Conservation (phyloP, 805 yeast species). For the Cyberlindnera nakhonratchasimensis region DNA sequence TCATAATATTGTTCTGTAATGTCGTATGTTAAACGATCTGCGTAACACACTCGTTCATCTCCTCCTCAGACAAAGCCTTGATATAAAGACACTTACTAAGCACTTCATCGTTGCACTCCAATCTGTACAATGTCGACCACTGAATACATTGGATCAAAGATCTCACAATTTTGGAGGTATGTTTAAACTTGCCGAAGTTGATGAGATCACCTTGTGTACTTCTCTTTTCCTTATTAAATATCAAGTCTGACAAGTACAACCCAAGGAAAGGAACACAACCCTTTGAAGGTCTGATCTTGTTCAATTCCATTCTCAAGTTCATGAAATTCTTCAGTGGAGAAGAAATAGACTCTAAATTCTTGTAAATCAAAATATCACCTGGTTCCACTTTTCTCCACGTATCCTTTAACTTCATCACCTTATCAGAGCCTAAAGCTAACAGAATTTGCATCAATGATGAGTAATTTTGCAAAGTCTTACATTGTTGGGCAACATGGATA, state of each 20-base stretch:
- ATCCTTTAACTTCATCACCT: conserved; percentile 52
- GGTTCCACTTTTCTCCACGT: conserved; percentile 77
- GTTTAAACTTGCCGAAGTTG: conserved; percentile 74
- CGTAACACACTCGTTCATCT: conserved; percentile 47
- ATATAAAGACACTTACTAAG: conserved; percentile 83
- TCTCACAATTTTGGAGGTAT: conserved; percentile 73
- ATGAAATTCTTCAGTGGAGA: conserved; percentile 74
- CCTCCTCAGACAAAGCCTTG: conserved; percentile 67
- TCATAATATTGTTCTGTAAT: not conserved
- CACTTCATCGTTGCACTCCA: conserved; percentile 56
- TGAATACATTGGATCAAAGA: conserved; percentile 77
- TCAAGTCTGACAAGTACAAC: conserved; percentile 76
- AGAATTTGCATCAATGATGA: conserved; percentile 86
- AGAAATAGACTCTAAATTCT: conserved; percentile 63
- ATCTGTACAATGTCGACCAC: conserved; percentile 70
- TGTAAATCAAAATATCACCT: conserved; percentile 66
- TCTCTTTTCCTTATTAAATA: conserved; percentile 52
- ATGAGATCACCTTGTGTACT: conserved; percentile 37
- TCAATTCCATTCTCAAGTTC: conserved; percentile 60
- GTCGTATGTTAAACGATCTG: not conserved
- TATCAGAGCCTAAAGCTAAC: conserved; percentile 70
- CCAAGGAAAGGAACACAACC: conserved; percentile 94
- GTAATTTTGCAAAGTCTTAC: conserved; percentile 71
- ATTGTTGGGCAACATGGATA: conserved; percentile 79
- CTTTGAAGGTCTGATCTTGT: conserved; percentile 52